A percentile compares a stretch with the other conserved stretches of the same genome.
Conservation (phyloP, 2,329 filamentous ascomycete species). For the Chrysoporthe cubensis region DNA sequence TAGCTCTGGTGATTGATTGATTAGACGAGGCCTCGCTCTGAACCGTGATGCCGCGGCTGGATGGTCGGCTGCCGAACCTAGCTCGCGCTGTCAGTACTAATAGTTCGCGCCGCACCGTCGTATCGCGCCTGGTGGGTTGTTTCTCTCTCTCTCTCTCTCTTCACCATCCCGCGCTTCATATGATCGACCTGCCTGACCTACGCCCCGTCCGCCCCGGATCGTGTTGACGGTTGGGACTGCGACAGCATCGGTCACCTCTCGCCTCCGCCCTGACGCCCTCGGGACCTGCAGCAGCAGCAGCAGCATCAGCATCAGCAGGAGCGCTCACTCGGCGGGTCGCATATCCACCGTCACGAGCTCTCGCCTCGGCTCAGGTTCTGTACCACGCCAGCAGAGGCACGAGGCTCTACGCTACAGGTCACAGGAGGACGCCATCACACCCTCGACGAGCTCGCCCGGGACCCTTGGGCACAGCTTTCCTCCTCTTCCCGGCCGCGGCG, state of each 20-base stretch:
- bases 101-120: background rate
- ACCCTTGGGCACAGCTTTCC: constrained; percentile 21
- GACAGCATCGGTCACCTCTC: background rate
- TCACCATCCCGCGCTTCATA: background rate
- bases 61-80: background rate
- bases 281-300: background rate
- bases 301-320: background rate
- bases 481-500: constrained; percentile 28
- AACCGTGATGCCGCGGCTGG: background rate
- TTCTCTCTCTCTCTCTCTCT: background rate
- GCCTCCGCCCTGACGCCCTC: background rate
- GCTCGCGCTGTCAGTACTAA: background rate
- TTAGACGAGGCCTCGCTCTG: background rate
- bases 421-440: background rate
- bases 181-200: background rate
- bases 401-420: background rate
- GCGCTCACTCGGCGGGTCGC: background rate
- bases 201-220: background rate
- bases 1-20: background rate
- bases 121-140: background rate
- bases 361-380: background rate
- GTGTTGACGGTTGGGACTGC: background rate
- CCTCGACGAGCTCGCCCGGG: constrained; percentile 8
- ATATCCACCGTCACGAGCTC: background rate
- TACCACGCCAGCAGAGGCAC: background rate